A percentile compares a stretch with the other conserved stretches of the same genome.
These are phyloP conservation scores for Candida takata DNA, from an alignment of 805 yeast species.

Conservation along the genomic window DNA sequence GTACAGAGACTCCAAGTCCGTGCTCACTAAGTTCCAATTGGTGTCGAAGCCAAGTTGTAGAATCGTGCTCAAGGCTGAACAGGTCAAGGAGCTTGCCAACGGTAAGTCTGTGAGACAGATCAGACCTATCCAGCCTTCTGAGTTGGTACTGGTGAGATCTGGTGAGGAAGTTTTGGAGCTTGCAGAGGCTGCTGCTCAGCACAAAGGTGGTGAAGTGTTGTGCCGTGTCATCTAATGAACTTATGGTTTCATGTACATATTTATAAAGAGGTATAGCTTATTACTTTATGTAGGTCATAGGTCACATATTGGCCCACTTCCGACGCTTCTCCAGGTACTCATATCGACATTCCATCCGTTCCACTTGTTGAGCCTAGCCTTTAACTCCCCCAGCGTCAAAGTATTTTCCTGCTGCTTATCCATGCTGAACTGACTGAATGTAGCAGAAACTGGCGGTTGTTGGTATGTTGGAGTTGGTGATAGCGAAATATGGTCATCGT, in stretches of 20 bases:
- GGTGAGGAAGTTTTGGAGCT: slow-evolving; percentile 56
- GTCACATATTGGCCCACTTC: slow-evolving; percentile 43
- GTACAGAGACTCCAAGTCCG: slow-evolving; percentile 75
- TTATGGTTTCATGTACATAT: slow-evolving; percentile 5
- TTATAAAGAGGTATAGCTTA: neutral
- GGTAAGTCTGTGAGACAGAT: slow-evolving; percentile 73
- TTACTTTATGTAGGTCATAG: neutral
- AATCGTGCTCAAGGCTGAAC: slow-evolving; percentile 54
- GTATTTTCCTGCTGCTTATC: slow-evolving; percentile 18
- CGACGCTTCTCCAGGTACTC: slow-evolving; percentile 72
- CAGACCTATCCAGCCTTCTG: slow-evolving; percentile 83
- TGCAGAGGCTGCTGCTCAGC: slow-evolving; percentile 77
- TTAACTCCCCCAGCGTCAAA: slow-evolving; percentile 42
- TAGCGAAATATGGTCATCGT: slow-evolving; percentile 15
- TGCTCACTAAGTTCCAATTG: slow-evolving; percentile 61
- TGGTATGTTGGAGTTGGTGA: slow-evolving; percentile 20
- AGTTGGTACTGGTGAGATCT: slow-evolving; percentile 62
- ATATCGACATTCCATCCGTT: slow-evolving; percentile 82
- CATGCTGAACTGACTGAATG: slow-evolving; percentile 14
- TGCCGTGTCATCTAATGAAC: slow-evolving; percentile 48
- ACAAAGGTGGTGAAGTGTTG: slow-evolving; percentile 68
- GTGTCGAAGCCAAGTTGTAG: slow-evolving; percentile 82
- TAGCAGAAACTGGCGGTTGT: slow-evolving; percentile 6
- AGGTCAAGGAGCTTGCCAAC: slow-evolving; percentile 63
- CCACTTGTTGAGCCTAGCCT: slow-evolving; percentile 62